Evolutionary conservation across 257 asterid species (phyloP), one percentile per base, ranked within the genome.

Genomic region (Petunia secreta): DNA sequence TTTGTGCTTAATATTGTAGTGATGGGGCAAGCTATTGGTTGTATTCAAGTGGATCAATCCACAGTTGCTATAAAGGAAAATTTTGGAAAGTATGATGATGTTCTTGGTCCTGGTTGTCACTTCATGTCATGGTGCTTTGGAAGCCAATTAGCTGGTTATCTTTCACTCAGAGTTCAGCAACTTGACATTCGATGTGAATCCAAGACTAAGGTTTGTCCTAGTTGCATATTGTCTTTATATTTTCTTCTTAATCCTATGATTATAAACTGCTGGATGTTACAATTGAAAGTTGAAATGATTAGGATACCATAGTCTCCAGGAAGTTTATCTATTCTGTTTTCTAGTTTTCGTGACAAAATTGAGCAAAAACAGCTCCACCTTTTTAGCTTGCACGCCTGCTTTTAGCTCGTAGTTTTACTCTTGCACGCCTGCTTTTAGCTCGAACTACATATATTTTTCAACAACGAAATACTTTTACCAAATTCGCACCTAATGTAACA

Each of bases 51-150:
- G 77, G 85, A 81, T 63, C 83, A 84, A 63, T 81, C 87, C 15
- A 84, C 69, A 6, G 71, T 78, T 2, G 83, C 85, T 10, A 74
- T 84, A 9, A 81, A 81, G 69, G 85, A 84, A 81, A 71, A 81
- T 11, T 78, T 63, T 3, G 87, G 87, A 39, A 84, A 78, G 54
- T 84, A 77, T 64, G 64, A 64, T 46, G 81, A 43, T 53, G 85
- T 81, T 46, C 77, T 84, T 81, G 41, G 67, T 36, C 85, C 87
- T 5, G 85, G 83, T 10, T 65, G 85, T 52, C 87, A 84, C 80
- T 84, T 82, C 62, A 65, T 84, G 87, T 85, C 87, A 1, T 84
- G 87, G 83, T 84, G 83, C 40, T 3, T 65, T 7, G 87, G 87
- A 16, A 81, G 81, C 50, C 74, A 78, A 73, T 57, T 74, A 74